Base-by-base conservation (phyloP, 257 asterid species). In the Jacaranda copaia region DNA sequence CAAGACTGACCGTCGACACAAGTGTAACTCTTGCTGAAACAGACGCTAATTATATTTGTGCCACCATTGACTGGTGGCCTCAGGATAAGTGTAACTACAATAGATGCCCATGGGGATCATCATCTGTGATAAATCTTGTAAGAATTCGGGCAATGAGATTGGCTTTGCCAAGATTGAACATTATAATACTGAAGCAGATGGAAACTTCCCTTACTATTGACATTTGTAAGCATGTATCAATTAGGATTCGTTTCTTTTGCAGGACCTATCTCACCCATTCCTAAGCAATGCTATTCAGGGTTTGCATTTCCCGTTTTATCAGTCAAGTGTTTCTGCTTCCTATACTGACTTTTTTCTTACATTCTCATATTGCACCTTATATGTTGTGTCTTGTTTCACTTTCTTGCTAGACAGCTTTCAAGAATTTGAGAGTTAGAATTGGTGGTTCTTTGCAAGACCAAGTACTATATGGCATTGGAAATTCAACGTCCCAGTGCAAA, bases 51-150 rank as follows among this genome's bases (percentile, higher is more conserved):
- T 96, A 89, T 67, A 85, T 96, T 16, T 93, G 99, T 78, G 98
- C 97, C 70, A 96, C 98, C 64, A 79, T 96, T 64, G 98, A 91
- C 74, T 96, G 99, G 99, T 93, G 99, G 99, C 97, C 99, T 36
- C 81, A 84, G 45, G 95, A 93, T 49, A 96, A 96, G 90, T 96
- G 99, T 72, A 83, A 91, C 77, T 96, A 91, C 72, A 67, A 88
- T 42, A 86, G 81, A 55, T 96, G 99, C 86, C 97, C 98, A 0
- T 96, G 99, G 99, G 96, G 89, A 42, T 89, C 82, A 4, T 84
- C 98, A 3, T 93, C 99, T 2, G 78, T 78, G 20, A 51, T 89
- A 71, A 91, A 91, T 79, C 91, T 96, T 20, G 99, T 91, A 89
- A 84, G 89, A 10, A 25, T 57, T 35, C 48, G 48, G 18, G 61